A percentile compares a stretch with the other conserved stretches of the same genome.
Evolutionary conservation across 2,329 filamentous ascomycete genomes (phyloP).

Genomic region (Pseudogymnoascus sp.): DNA sequence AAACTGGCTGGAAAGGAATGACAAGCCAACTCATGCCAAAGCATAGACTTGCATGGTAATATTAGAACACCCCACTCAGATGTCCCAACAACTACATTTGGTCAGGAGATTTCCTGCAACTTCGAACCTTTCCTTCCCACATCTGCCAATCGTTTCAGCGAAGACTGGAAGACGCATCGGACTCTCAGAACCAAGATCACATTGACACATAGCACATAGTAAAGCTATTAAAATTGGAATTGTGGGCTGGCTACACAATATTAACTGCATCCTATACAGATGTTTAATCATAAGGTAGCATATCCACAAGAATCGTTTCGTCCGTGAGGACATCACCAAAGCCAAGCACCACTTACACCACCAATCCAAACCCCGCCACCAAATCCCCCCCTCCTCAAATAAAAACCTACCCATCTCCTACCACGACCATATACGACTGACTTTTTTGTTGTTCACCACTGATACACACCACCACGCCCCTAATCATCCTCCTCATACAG

Average conservation of each 20-base stretch:
- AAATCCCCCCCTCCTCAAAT: too few species aligned
- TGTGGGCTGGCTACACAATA: neutral
- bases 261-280: too few species aligned
- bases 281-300: too few species aligned
- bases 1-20: too few species aligned
- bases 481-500: too few species aligned
- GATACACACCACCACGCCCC: neutral
- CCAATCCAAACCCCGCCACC: too few species aligned
- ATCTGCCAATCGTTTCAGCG: neutral
- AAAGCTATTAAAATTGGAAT: neutral
- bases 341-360: too few species aligned
- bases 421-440: too few species aligned
- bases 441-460: neutral
- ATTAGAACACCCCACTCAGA: neutral
- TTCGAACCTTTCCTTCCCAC: too few species aligned
- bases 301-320: too few species aligned
- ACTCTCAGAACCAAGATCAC: slow-evolving; percentile 2
- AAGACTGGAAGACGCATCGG: neutral
- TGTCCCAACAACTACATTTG: neutral
- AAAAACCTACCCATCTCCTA: too few species aligned
- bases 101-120: neutral
- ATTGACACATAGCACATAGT: neutral
- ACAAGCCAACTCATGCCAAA: neutral
- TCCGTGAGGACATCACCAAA: too few species aligned
- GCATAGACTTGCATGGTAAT: neutral